Percentiles rank a stretch among this genome's conserved stretches.
Conservation (phyloP, 192 early-diverging fungal genomes). For the Umbelopsis sp. region DNA sequence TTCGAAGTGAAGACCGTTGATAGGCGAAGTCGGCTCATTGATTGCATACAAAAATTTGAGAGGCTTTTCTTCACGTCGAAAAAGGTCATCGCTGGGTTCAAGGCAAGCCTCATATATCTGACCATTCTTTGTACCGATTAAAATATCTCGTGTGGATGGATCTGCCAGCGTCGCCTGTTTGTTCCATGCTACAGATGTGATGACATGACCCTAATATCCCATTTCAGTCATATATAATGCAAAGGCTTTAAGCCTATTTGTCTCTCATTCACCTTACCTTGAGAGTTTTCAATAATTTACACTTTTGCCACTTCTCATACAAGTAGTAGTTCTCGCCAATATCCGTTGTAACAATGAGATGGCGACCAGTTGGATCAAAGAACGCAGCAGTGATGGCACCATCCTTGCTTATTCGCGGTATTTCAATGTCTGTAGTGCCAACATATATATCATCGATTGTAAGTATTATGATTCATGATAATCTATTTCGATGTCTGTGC, state of each 20-base stretch:
- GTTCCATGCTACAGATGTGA: conserved; percentile 94
- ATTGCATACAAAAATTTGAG: conserved; percentile 75
- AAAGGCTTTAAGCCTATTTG: no score
- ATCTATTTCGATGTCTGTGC: no score
- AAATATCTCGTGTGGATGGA: conserved; percentile 76
- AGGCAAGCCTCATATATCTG: conserved; percentile 89
- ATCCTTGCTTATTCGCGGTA: conserved; percentile 57
- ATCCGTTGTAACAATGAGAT: conserved; percentile 86
- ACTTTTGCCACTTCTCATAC: conserved; percentile 82
- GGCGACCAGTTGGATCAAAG: conserved; percentile 86
- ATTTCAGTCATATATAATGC: background rate
- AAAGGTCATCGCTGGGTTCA: conserved; percentile 83
- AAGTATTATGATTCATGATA: no score
- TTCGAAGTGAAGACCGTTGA: conserved; percentile 83
- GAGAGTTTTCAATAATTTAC: conserved; percentile 76
- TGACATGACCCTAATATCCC: conserved; percentile 60
- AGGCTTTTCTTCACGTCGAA: conserved; percentile 81
- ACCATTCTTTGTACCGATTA: conserved; percentile 86
- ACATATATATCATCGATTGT: no score
- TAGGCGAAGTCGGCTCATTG: conserved; percentile 63
- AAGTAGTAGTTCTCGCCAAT: conserved; percentile 92
- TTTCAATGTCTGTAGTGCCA: conserved; percentile 64
- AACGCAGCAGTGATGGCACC: conserved; percentile 74
- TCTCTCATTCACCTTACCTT: conserved; percentile 49
- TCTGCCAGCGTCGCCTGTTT: conserved; percentile 49